Conservation (phyloP, 2,329 filamentous ascomycete species). For the Fusarium xyrophilum region DNA sequence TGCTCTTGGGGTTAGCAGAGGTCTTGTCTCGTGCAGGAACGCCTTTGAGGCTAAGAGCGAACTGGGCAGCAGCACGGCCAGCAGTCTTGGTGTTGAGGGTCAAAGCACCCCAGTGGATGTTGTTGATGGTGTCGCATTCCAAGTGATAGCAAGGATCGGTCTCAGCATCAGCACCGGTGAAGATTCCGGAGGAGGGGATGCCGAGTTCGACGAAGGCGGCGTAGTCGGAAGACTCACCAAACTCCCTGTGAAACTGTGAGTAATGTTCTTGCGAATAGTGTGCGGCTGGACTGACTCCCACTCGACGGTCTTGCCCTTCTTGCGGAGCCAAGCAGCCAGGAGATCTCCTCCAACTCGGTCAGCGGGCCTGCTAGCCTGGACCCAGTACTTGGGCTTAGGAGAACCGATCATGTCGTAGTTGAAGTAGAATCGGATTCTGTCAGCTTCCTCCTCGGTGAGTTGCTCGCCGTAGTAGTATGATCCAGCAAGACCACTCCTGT, state of each 20-base stretch:
- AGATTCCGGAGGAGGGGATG: conserved; percentile 51
- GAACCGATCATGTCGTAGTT: conserved; percentile 76
- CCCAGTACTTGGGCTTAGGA: conserved; percentile 47
- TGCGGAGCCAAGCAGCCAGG: conserved; percentile 47
- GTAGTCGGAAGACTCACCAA: conserved; percentile 51
- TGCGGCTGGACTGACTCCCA: conserved; percentile 38
- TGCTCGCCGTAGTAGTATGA: conserved; percentile 50
- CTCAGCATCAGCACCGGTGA: conserved; percentile 49
- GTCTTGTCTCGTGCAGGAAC: conserved; percentile 46
- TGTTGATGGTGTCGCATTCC: conserved; percentile 50
- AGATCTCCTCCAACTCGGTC: conserved; percentile 47
- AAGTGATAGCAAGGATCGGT: conserved; percentile 51
- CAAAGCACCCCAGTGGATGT: conserved; percentile 52
- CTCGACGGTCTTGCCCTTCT: conserved; percentile 45
- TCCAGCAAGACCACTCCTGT: conserved; percentile 52
- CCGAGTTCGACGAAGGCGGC: conserved; percentile 51
- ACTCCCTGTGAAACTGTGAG: conserved; percentile 39
- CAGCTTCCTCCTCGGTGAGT: conserved; percentile 48
- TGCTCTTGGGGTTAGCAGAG: conserved; percentile 39
- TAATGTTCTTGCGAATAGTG: fast-evolving
- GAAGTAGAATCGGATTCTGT: conserved; percentile 70
- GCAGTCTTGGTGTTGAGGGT: conserved; percentile 54
- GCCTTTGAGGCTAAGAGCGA: conserved; percentile 48
- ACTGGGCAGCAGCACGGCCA: conserved; percentile 56
- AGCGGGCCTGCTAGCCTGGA: conserved; percentile 51